A percentile compares a stretch with the other conserved stretches of the same genome.
Conservation (phyloP, 2,329 filamentous ascomycete species). For the Pseudogymnoascus pannorum region DNA sequence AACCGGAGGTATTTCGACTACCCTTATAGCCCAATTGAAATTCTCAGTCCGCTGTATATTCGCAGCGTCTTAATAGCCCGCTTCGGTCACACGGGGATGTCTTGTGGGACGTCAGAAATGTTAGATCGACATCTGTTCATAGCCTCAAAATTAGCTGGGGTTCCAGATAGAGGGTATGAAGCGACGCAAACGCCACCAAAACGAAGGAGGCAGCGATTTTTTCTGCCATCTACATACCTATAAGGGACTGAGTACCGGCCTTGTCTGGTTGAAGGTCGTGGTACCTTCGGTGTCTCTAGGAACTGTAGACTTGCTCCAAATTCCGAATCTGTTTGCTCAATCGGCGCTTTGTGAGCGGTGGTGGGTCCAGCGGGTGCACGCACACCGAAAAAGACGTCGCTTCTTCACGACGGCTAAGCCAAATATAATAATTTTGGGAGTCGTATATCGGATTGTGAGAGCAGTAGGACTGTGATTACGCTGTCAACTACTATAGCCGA, state of each 20-base stretch:
- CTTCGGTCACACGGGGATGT: constrained; percentile 26
- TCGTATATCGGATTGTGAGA: background rate
- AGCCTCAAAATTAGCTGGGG: constrained; percentile 10
- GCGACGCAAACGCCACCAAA: constrained; percentile 2
- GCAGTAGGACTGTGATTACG: background rate
- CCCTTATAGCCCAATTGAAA: constrained; percentile 1
- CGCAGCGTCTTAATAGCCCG: constrained; percentile 17
- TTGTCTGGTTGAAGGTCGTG: constrained; percentile 6
- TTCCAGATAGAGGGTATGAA: background rate
- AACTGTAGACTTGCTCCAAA: constrained; percentile 6
- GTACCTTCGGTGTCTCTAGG: constrained; percentile 8
- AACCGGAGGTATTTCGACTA: constrained; percentile 6
- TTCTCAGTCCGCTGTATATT: constrained; percentile 5
- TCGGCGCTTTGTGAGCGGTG: constrained; percentile 7
- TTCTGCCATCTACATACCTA: constrained; percentile 8
- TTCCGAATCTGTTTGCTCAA: constrained; percentile 9
- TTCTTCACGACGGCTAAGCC: background rate
- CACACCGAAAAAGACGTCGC: constrained; percentile 6
- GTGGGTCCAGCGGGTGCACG: constrained; percentile 7
- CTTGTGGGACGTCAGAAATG: constrained; percentile 26
- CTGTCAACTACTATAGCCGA: background rate
- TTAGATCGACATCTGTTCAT: constrained; percentile 23
- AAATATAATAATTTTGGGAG: background rate
- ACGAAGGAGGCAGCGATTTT: background rate
- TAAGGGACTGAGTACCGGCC: constrained; percentile 7